These are phyloP conservation scores for Botryotinia globosa DNA, from an alignment of 2,329 filamentous ascomycete species.

Conservation along the genomic window DNA sequence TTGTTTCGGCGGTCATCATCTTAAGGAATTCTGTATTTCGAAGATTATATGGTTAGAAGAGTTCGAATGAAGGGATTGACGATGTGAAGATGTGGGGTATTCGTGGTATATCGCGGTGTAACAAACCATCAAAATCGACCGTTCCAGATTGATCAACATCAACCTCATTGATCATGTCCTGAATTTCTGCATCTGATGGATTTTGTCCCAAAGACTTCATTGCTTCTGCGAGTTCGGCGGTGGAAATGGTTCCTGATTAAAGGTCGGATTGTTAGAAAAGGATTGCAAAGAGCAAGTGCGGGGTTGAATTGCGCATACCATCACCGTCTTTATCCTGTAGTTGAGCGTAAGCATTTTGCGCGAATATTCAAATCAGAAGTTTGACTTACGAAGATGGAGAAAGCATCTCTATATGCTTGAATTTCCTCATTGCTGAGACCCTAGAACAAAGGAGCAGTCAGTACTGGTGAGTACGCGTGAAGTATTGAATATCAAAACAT, in stretches of 20 bases:
- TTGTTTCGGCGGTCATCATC: conserved; percentile 64
- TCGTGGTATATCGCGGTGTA: neutral
- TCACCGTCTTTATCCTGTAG: conserved; percentile 21
- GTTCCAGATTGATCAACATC: conserved; percentile 22
- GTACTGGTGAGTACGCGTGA: neutral
- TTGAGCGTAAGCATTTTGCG: neutral
- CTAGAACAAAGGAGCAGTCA: neutral
- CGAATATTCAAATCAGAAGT: neutral
- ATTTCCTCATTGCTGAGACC: conserved; percentile 20
- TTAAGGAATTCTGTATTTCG: conserved; percentile 57
- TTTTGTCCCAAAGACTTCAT: conserved; percentile 22
- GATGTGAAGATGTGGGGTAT: conserved; percentile 11
- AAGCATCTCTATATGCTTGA: conserved; percentile 21
- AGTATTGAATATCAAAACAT: neutral
- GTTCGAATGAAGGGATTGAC: neutral
- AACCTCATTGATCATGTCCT: conserved; percentile 23
- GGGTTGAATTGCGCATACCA: conserved; percentile 19
- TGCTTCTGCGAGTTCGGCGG: conserved; percentile 16
- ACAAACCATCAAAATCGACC: conserved; percentile 22
- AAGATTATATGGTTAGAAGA: conserved; percentile 6
- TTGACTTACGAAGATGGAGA: conserved; percentile 17
- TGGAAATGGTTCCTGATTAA: conserved; percentile 17
- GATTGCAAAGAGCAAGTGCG: conserved; percentile 9
- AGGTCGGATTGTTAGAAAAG: neutral
- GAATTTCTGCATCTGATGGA: conserved; percentile 20